Evolutionary conservation across 1,284 basidiomycete species (phyloP).

Genomic region (Agaricales sp.): DNA sequence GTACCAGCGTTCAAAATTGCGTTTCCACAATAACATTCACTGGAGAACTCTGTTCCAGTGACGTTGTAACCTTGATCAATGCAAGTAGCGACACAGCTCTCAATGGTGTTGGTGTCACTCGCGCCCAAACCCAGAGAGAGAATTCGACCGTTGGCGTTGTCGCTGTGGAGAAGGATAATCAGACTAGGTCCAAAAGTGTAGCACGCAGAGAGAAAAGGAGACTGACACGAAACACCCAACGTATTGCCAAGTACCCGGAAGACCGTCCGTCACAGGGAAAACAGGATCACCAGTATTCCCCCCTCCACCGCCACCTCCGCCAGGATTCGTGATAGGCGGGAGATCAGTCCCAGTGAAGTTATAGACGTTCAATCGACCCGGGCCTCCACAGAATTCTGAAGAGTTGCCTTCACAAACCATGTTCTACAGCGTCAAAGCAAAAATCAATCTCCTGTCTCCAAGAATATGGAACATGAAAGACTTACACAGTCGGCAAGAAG

Average conservation of each 20-base stretch:
- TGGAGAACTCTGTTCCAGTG: slow-evolving; percentile 34
- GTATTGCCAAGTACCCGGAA: slow-evolving; percentile 21
- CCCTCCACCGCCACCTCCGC: slow-evolving; percentile 29
- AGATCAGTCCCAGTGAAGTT: slow-evolving; percentile 53
- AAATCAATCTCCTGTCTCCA: no score
- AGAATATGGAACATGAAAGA: no score
- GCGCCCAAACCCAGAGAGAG: slow-evolving; percentile 22
- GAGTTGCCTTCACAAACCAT: slow-evolving; percentile 56
- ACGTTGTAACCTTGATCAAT: slow-evolving; percentile 23
- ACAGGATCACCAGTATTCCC: slow-evolving; percentile 23
- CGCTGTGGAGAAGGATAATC: slow-evolving; percentile 19
- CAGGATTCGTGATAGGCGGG: slow-evolving; percentile 26
- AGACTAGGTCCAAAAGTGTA: neutral
- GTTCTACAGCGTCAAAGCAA: no score
- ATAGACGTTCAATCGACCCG: slow-evolving; percentile 45
- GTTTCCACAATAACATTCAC: slow-evolving; percentile 37
- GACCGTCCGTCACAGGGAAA: slow-evolving; percentile 29
- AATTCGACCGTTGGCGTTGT: slow-evolving; percentile 28
- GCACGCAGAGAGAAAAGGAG: neutral
- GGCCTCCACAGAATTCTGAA: slow-evolving; percentile 58
- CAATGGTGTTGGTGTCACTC: slow-evolving; percentile 25
- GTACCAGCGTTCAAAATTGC: slow-evolving; percentile 48
- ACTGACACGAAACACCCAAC: slow-evolving; percentile 51
- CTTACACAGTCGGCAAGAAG: slow-evolving; percentile 33
- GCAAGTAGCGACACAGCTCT: slow-evolving; percentile 26